phyloP scores from a whole-genome alignment of 352 stramenopile genomes.

The Blastocystis sp. region DNA sequence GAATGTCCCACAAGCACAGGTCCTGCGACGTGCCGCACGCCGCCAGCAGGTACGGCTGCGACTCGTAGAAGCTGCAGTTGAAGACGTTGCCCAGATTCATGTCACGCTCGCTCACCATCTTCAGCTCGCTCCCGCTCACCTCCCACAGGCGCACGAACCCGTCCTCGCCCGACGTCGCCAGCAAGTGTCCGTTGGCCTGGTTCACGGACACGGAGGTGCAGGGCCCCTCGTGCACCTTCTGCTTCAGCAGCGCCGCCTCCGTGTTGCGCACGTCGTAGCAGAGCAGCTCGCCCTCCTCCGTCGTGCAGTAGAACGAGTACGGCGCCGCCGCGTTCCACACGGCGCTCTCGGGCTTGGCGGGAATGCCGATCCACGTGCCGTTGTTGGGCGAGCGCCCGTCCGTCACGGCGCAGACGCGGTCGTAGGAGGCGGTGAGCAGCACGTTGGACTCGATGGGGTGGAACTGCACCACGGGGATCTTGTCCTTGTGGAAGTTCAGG shows the following conservation, averaged over 20 bases:
- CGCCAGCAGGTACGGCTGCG: conserved; percentile 86
- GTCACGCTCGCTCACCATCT: conserved; percentile 86
- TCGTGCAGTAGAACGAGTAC: conserved; percentile 88
- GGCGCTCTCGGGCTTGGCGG: conserved; percentile 87
- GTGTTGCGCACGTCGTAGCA: conserved; percentile 94
- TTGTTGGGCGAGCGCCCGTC: conserved; percentile 75
- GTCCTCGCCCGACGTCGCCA: conserved; percentile 93
- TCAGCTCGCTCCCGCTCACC: conserved; percentile 77
- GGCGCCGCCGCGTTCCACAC: conserved; percentile 90
- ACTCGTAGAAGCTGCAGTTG: conserved; percentile 85
- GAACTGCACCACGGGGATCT: conserved; percentile 94
- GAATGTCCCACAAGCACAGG: conserved; percentile 87
- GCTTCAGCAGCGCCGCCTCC: conserved; percentile 75
- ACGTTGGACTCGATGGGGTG: conserved; percentile 93
- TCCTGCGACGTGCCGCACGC: conserved; percentile 86
- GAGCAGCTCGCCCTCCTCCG: conserved; percentile 90
- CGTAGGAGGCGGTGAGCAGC: conserved; percentile 89
- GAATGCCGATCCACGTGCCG: conserved; percentile 84
- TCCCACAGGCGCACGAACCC: conserved; percentile 98
- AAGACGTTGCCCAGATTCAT: conserved; percentile 90
- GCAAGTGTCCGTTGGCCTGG: conserved; percentile 86
- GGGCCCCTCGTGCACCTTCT: conserved; percentile 76
- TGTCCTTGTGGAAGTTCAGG: conserved; percentile 95
- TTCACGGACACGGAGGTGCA: conserved; percentile 86
- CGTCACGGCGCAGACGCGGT: conserved; percentile 90